phyloP scores from a whole-genome alignment of 2,329 filamentous ascomycete species.

The Shiraia sp. region DNA sequence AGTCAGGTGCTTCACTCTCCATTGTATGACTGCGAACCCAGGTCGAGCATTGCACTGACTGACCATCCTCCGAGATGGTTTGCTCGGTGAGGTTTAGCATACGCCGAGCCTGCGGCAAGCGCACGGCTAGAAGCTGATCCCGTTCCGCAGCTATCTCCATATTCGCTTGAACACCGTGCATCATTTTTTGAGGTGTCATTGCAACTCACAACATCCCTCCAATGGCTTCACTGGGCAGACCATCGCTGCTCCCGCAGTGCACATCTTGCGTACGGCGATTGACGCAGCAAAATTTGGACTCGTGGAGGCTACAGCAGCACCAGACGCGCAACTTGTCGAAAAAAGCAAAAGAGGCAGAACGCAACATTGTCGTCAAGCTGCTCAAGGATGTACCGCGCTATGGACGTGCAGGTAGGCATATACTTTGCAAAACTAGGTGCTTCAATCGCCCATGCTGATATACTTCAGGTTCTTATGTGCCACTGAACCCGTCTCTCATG shows the following conservation, averaged over 20 bases:
- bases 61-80: constrained; percentile 22
- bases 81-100: constrained; percentile 25
- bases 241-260: constrained; percentile 44
- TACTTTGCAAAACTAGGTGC: neutral
- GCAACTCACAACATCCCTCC: constrained; percentile 17
- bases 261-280: constrained; percentile 43
- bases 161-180: constrained; percentile 20
- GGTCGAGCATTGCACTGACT: constrained; percentile 20
- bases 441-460: constrained; percentile 18
- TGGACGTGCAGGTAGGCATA: constrained; percentile 46
- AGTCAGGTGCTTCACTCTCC: constrained; percentile 17
- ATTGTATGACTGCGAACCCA: constrained; percentile 33
- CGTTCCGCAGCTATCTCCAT: constrained; percentile 32
- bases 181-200: constrained; percentile 16
- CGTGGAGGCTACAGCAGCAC: constrained; percentile 41
- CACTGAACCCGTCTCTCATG: constrained; percentile 58
- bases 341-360: constrained; percentile 46
- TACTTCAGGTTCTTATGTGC: constrained; percentile 55
- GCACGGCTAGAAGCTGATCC: constrained; percentile 24
- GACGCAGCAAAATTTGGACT: constrained; percentile 33
- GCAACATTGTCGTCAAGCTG: constrained; percentile 55
- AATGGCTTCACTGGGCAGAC: constrained; percentile 40
- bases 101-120: constrained; percentile 22
- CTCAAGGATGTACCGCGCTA: constrained; percentile 57
- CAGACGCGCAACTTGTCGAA: constrained; percentile 53